Conservation (phyloP, 257 asterid genomes). For the Capsicum chinense region DNA sequence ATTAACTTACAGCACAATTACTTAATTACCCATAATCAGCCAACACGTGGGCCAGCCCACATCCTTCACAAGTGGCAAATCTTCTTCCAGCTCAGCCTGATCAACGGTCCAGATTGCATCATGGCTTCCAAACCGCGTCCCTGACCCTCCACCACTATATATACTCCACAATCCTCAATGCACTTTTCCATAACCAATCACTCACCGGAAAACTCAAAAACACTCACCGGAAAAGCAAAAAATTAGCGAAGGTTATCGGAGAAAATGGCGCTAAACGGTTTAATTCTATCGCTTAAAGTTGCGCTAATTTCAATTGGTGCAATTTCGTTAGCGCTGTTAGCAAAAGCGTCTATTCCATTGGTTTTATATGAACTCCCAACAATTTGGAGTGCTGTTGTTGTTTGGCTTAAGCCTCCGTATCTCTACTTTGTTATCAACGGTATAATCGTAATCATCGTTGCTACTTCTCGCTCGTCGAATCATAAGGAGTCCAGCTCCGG, state of each 20-base stretch:
- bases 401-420: conserved; percentile 76
- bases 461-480: conserved; percentile 54
- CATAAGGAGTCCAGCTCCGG: conserved; percentile 34
- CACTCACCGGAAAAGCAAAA: background rate
- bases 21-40: background rate
- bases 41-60: conserved; percentile 21
- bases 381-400: conserved; percentile 44
- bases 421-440: conserved; percentile 69
- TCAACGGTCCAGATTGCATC: conserved; percentile 53
- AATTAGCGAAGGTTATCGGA: background rate
- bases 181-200: conserved; percentile 32
- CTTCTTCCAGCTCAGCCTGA: conserved; percentile 10
- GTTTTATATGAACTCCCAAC: conserved; percentile 47
- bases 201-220: background rate
- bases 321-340: conserved; percentile 49
- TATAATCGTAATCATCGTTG: conserved; percentile 70
- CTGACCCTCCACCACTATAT: conserved; percentile 30
- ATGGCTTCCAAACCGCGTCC: conserved; percentile 50
- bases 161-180: background rate
- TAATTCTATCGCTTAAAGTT: conserved; percentile 52
- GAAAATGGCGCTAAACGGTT: conserved; percentile 37
- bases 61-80: conserved; percentile 16
- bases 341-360: conserved; percentile 47
- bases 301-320: conserved; percentile 57
- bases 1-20: background rate